Percentiles rank a stretch among this genome's conserved stretches.
Evolutionary conservation across 345 rosid genomes (phyloP).

Genomic region (Sisymbrium irio): DNA sequence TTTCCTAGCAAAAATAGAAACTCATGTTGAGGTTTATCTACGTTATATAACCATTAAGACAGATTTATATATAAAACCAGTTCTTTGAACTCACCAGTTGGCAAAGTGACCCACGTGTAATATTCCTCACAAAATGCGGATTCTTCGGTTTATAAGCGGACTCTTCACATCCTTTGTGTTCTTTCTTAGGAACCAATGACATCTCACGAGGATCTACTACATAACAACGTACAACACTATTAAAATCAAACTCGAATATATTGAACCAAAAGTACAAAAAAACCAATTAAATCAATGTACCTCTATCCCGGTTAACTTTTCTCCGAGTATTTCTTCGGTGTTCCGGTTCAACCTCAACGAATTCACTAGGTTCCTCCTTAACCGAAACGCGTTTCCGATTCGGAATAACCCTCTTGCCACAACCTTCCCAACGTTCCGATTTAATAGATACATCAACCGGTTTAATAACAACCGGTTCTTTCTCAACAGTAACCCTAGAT

Average conservation of each 20-base stretch:
- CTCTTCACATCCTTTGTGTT: neutral
- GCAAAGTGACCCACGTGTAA: neutral
- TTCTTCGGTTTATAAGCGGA: conserved; percentile 8
- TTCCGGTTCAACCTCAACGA: neutral
- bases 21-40: neutral
- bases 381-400: conserved; percentile 9
- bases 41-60: neutral
- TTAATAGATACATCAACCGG: neutral
- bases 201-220: conserved; percentile 14
- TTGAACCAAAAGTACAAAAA: neutral
- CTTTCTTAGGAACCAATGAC: conserved; percentile 1
- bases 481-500: conserved; percentile 26
- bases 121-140: conserved; percentile 34
- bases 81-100: conserved; percentile 12
- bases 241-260: neutral
- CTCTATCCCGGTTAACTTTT: neutral
- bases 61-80: neutral
- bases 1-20: conserved; percentile 21
- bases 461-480: neutral
- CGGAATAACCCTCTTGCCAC: neutral
- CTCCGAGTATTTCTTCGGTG: neutral
- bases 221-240: neutral
- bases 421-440: neutral
- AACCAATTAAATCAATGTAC: conserved; percentile 3
- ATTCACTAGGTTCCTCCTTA: neutral